A percentile compares a stretch with the other conserved stretches of the same genome.
Conservation (phyloP, 2,329 filamentous ascomycete genomes). For the Xylariales sp. region DNA sequence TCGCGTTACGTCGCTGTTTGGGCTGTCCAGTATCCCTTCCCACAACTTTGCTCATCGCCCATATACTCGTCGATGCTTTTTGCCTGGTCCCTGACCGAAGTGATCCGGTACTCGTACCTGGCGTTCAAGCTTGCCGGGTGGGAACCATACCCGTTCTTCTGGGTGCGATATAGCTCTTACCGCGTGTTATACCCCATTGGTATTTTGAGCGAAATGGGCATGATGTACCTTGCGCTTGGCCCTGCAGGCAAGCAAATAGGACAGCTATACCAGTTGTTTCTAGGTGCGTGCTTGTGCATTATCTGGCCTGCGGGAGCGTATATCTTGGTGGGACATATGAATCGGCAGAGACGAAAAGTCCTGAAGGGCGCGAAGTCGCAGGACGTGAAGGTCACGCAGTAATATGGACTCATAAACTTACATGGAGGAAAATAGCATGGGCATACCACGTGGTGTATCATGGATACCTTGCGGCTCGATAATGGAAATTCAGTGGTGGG, state of each 20-base stretch:
- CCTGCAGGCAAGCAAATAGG: constrained; percentile 47
- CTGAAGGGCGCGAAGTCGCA: constrained; percentile 56
- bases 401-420: too few relatives aligned
- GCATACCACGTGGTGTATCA: too few relatives aligned
- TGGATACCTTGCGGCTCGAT: too few relatives aligned
- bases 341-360: constrained; percentile 79
- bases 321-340: constrained; percentile 91
- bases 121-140: constrained; percentile 62
- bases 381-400: constrained; percentile 25
- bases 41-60: constrained; percentile 44
- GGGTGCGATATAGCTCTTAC: constrained; percentile 90
- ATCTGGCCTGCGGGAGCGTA: constrained; percentile 80
- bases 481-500: too few relatives aligned
- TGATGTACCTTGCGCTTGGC: constrained; percentile 67
- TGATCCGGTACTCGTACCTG: constrained; percentile 91
- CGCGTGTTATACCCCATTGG: constrained; percentile 89
- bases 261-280: constrained; percentile 55
- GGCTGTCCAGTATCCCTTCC: constrained; percentile 74
- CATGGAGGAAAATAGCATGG: background rate
- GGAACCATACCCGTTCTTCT: constrained; percentile 64
- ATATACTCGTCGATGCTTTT: constrained; percentile 74
- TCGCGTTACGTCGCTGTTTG: constrained; percentile 86
- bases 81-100: constrained; percentile 88
- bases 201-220: constrained; percentile 78
- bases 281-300: constrained; percentile 70